These are phyloP conservation scores for Eimeria zaria DNA, from an alignment of 169 alveolate genomes.

Conservation along the genomic window DNA sequence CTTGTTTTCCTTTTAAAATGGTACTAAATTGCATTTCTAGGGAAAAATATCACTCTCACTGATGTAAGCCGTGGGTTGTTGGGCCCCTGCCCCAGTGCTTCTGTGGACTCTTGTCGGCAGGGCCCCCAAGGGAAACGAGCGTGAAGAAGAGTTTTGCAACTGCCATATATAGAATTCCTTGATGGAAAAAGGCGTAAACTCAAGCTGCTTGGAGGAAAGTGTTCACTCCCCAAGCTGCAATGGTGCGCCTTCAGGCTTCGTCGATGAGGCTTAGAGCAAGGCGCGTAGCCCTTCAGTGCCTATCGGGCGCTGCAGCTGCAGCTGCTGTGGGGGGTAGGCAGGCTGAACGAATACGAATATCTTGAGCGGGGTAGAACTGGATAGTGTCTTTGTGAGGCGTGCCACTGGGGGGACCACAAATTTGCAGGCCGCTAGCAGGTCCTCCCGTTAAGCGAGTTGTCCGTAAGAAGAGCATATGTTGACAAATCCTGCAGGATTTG, in stretches of 20 bases:
- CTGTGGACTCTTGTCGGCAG: not conserved
- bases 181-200: not conserved
- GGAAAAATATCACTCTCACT: not conserved
- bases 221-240: not conserved
- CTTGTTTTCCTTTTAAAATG: not conserved
- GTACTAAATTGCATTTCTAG: not conserved
- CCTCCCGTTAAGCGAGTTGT: not conserved
- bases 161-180: not conserved
- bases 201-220: not conserved
- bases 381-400: not conserved
- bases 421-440: not conserved
- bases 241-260: constrained; percentile 10
- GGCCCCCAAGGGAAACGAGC: not conserved
- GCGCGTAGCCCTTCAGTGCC: constrained; percentile 52
- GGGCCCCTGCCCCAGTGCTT: not conserved
- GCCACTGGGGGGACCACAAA: not conserved
- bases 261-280: constrained; percentile 31
- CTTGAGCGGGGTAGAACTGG: not conserved
- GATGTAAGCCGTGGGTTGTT: not conserved
- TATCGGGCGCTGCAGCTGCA: constrained; percentile 42
- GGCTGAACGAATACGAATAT: not conserved
- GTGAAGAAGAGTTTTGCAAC: not conserved
- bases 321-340: constrained; percentile 40
- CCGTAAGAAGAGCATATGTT: not conserved
- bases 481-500: not conserved